A percentile compares a stretch with the other conserved stretches of the same genome.
Conservation (phyloP, 768 basidiomycete species). For the Boletellus emodensis region DNA sequence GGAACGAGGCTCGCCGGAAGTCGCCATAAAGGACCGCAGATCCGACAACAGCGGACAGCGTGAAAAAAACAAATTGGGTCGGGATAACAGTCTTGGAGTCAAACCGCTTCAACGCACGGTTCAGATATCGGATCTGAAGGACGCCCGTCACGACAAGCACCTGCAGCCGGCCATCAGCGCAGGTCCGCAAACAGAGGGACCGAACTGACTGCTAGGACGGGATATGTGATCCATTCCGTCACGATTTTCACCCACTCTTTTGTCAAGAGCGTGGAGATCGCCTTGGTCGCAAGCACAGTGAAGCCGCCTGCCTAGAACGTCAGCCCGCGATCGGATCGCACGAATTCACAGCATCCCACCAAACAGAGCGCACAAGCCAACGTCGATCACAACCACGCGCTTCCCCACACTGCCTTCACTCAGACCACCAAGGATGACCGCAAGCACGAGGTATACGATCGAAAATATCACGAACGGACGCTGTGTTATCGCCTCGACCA, state of each 20-base stretch:
- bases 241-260: conserved; percentile 75
- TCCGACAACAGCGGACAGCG: conserved; percentile 86
- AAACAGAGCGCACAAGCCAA: conserved; percentile 83
- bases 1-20: conserved; percentile 78
- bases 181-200: neutral
- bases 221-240: conserved; percentile 78
- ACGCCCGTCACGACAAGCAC: conserved; percentile 70
- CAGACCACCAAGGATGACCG: conserved; percentile 56
- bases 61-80: conserved; percentile 93
- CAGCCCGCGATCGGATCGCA: neutral
- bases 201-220: conserved; percentile 58
- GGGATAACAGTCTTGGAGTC: conserved; percentile 95
- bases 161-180: conserved; percentile 33
- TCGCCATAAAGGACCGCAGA: conserved; percentile 94
- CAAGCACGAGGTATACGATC: conserved; percentile 53
- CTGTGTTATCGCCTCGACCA: conserved; percentile 67
- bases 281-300: conserved; percentile 93
- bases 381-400: conserved; percentile 75
- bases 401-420: conserved; percentile 63
- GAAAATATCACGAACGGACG: conserved; percentile 75
- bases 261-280: conserved; percentile 80
- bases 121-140: conserved; percentile 81
- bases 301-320: conserved; percentile 62
- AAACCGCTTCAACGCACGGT: conserved; percentile 87
- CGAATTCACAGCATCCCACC: conserved; percentile 38